These are phyloP conservation scores for Camellia granthamiana DNA, from an alignment of 148 eudicot genomes.

Conservation along the genomic window DNA sequence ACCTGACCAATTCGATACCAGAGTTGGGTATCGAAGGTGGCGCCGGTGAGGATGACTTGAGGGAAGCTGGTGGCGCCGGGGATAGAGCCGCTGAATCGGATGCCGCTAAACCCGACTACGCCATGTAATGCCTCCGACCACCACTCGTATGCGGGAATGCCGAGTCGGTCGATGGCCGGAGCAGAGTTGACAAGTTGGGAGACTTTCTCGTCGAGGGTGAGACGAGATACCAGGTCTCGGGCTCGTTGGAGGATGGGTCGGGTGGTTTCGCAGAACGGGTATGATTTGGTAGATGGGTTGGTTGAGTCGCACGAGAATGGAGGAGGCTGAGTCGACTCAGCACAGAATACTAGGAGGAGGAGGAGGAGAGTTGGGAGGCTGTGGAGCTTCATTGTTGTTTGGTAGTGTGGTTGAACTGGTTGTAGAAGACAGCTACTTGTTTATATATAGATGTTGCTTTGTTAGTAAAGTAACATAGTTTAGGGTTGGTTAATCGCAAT, in stretches of 20 bases:
- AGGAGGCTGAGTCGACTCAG: slow-evolving; percentile 34
- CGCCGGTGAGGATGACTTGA: slow-evolving; percentile 73
- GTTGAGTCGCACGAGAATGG: slow-evolving; percentile 45
- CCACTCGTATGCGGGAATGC: slow-evolving; percentile 71
- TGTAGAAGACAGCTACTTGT: neutral
- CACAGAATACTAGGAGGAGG: no score
- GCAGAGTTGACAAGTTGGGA: slow-evolving; percentile 57
- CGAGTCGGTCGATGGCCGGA: slow-evolving; percentile 56
- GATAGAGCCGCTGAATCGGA: slow-evolving; percentile 33
- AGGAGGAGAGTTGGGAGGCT: neutral
- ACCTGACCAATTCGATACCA: slow-evolving; percentile 93
- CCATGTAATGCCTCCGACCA: slow-evolving; percentile 91
- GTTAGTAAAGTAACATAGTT: no score
- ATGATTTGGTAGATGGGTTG: slow-evolving; percentile 32
- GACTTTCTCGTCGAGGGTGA: slow-evolving; percentile 68
- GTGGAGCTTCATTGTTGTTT: neutral
- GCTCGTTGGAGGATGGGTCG: slow-evolving; percentile 37
- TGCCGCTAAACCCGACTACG: slow-evolving; percentile 49
- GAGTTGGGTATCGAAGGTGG: slow-evolving; percentile 66
- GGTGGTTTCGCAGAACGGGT: slow-evolving; percentile 42
- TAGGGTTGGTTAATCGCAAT: neutral
- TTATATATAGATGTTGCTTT: no score
- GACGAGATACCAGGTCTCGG: slow-evolving; percentile 42
- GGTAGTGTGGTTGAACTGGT: neutral
- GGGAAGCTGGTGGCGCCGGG: slow-evolving; percentile 71